Percentiles rank a stretch among this genome's conserved stretches.
Evolutionary conservation across 1,139 yeast species (phyloP).

Genomic region (Zygosaccharomyces sapae): DNA sequence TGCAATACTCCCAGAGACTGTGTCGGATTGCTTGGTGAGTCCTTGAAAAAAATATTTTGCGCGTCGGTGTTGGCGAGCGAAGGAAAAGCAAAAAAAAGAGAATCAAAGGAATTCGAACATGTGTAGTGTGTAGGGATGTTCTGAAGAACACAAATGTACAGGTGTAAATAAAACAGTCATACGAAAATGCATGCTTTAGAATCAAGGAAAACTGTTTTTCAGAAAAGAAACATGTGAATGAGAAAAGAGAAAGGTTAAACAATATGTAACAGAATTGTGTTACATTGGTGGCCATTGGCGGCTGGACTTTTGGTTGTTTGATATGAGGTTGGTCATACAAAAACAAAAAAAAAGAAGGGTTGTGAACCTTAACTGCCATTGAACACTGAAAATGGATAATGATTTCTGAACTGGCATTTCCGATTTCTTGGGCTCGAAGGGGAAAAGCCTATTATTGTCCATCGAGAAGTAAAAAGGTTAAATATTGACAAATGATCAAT

Average conservation of each 20-base stretch:
- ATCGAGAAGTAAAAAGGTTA: not conserved
- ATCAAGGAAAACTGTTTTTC: not conserved
- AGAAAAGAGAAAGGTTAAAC: not conserved
- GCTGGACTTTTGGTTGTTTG: not conserved
- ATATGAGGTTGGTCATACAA: not conserved
- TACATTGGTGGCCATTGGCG: not conserved
- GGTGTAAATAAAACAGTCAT: not conserved
- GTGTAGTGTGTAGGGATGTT: not conserved
- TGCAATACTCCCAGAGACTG: constrained; percentile 1
- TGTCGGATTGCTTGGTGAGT: not conserved
- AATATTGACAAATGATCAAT: not conserved
- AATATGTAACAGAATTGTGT: not conserved
- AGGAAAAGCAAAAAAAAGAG: not conserved
- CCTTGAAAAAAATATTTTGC: not conserved
- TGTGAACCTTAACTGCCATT: not conserved
- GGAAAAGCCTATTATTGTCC: not conserved
- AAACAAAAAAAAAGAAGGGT: not conserved
- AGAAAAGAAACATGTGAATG: not conserved
- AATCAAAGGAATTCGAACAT: not conserved
- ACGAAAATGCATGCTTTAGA: not conserved
- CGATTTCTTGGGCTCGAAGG: not conserved
- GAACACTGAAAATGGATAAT: not conserved
- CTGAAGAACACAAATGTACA: not conserved
- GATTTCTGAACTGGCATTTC: not conserved
- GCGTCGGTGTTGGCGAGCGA: constrained; percentile 2